Evolutionary conservation across 805 yeast genomes (phyloP).

Genomic region (Cyberlindnera sargentensis): DNA sequence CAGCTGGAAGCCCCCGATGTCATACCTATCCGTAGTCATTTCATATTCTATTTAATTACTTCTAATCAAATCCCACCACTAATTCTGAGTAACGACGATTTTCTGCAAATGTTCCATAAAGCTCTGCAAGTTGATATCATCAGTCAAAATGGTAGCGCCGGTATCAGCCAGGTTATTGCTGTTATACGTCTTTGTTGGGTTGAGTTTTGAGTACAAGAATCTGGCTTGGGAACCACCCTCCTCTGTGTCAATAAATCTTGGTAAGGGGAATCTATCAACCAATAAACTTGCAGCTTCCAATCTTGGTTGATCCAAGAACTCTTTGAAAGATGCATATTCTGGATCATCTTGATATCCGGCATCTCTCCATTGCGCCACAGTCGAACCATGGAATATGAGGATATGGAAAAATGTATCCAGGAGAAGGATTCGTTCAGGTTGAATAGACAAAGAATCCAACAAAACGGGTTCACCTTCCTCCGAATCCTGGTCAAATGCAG

Average conservation of each 20-base stretch:
- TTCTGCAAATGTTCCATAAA: slow-evolving; percentile 31
- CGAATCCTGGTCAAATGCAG: slow-evolving; percentile 39
- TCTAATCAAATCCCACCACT: background rate
- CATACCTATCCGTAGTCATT: background rate
- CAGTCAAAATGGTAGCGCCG: slow-evolving; percentile 44
- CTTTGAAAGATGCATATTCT: slow-evolving; percentile 53
- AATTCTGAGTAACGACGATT: slow-evolving; percentile 13
- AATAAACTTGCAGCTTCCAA: slow-evolving; percentile 58
- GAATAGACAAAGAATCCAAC: slow-evolving; percentile 55
- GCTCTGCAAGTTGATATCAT: slow-evolving; percentile 33
- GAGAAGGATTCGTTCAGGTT: slow-evolving; percentile 48
- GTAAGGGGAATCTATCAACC: slow-evolving; percentile 63
- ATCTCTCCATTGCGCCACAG: slow-evolving; percentile 61
- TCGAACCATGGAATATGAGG: slow-evolving; percentile 58
- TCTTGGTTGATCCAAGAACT: slow-evolving; percentile 54
- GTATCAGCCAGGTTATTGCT: slow-evolving; percentile 26
- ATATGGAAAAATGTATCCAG: slow-evolving; percentile 67
- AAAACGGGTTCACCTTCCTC: slow-evolving; percentile 57
- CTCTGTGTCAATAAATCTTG: slow-evolving; percentile 65
- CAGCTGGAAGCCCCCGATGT: too few relatives aligned
- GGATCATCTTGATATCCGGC: slow-evolving; percentile 55
- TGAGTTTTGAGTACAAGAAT: slow-evolving; percentile 60
- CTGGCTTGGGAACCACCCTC: slow-evolving; percentile 75
- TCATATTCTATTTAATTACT: background rate
- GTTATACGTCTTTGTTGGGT: slow-evolving; percentile 56